Evolutionary conservation across 1,139 yeast genomes (phyloP).

Genomic region (Yamadazyma blattariae): DNA sequence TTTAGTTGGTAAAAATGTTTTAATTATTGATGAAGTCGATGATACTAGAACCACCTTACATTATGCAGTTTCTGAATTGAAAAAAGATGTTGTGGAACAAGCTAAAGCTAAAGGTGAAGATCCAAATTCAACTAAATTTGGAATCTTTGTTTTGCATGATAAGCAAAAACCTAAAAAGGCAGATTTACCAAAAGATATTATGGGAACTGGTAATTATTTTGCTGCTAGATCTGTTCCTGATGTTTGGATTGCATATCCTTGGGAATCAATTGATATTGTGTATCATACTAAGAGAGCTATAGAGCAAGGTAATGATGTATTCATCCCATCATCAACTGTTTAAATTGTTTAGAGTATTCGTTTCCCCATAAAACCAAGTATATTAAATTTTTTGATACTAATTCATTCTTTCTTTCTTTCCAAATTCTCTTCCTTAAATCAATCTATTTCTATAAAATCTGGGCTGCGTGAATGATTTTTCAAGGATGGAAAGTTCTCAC

Average conservation of each 20-base stretch:
- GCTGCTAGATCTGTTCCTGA: conserved; percentile 93
- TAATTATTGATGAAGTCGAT: conserved; percentile 92
- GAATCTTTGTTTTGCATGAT: conserved; percentile 90
- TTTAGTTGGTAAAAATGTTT: conserved; percentile 74
- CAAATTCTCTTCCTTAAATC: background rate
- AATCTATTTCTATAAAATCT: conserved; percentile 78
- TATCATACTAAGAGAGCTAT: conserved; percentile 79
- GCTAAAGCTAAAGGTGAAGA: conserved; percentile 49
- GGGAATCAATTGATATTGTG: conserved; percentile 93
- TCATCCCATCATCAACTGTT: conserved; percentile 36
- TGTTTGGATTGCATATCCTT: conserved; percentile 96
- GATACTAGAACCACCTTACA: conserved; percentile 94
- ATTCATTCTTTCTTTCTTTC: background rate
- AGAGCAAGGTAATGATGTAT: conserved; percentile 63
- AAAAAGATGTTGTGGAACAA: conserved; percentile 71
- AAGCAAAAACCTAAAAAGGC: conserved; percentile 88
- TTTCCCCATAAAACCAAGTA: no score
- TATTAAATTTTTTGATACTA: no score
- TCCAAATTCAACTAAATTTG: conserved; percentile 66
- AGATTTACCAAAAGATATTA: conserved; percentile 61
- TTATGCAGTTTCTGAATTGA: conserved; percentile 83
- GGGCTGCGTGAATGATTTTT: conserved; percentile 62
- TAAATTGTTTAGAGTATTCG: no score
- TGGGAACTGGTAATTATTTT: conserved; percentile 68
- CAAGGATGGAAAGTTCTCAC: conserved; percentile 35